phyloP scores from a whole-genome alignment of 192 early-diverging fungal species.

The Geosiphon pyriformis region DNA sequence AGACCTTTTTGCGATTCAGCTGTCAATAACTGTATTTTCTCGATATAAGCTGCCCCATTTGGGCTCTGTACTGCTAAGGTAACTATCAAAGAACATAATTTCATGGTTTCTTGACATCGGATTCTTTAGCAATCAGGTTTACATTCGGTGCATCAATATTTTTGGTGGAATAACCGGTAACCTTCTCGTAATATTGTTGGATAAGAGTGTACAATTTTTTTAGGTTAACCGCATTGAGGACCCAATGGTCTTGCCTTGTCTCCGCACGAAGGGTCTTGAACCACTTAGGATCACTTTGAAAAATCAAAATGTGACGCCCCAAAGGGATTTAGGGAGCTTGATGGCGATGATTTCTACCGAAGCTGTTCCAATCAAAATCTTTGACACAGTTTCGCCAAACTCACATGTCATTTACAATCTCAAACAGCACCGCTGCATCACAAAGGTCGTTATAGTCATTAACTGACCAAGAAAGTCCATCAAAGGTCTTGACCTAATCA shows the following conservation, averaged over 20 bases:
- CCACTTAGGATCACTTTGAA: conserved; percentile 77
- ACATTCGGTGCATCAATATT: conserved; percentile 69
- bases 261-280: conserved; percentile 72
- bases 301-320: not conserved
- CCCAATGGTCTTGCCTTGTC: conserved; percentile 85
- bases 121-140: conserved; percentile 78
- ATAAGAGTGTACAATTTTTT: conserved; percentile 86
- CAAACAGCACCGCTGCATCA: conserved; percentile 75
- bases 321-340: not conserved
- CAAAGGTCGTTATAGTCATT: conserved; percentile 60
- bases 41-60: conserved; percentile 78
- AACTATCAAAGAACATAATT: conserved; percentile 80
- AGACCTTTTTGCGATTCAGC: conserved; percentile 72
- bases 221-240: conserved; percentile 86
- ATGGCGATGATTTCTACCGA: too few species aligned
- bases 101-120: conserved; percentile 64
- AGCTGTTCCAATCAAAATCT: not conserved
- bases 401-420: conserved; percentile 82
- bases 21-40: conserved; percentile 71
- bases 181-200: conserved; percentile 80
- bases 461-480: conserved; percentile 40
- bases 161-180: conserved; percentile 61
- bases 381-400: conserved; percentile 17
- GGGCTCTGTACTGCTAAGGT: conserved; percentile 83
- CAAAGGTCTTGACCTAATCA: conserved; percentile 61